phyloP scores from a whole-genome alignment of 2,329 filamentous ascomycete genomes.

The Fusarium gaditjirri region DNA sequence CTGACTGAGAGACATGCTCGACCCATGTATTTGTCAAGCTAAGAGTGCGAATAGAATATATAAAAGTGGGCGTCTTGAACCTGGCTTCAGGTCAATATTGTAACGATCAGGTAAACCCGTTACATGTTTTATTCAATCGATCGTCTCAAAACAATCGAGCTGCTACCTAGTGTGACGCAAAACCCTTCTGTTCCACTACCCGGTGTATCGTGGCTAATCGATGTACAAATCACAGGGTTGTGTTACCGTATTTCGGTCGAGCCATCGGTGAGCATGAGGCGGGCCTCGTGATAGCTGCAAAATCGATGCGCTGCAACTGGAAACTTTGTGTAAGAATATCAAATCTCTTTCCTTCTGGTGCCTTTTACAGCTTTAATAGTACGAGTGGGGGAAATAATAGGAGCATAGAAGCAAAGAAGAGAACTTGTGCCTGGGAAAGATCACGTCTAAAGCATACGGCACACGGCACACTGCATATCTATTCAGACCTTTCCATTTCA shows the following conservation, averaged over 20 bases:
- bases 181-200: slow-evolving; percentile 7
- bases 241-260: slow-evolving; percentile 33
- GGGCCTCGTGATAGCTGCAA: slow-evolving; percentile 1
- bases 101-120: background rate
- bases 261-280: slow-evolving; percentile 32
- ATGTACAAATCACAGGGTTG: slow-evolving; percentile 34
- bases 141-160: background rate
- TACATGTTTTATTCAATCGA: background rate
- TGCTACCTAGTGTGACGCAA: slow-evolving; percentile 8
- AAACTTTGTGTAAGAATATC: background rate
- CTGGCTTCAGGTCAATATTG: background rate
- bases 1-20: background rate
- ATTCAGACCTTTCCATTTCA: slow-evolving; percentile 44
- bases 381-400: background rate
- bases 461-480: background rate
- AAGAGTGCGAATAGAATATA: background rate
- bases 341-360: background rate
- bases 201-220: slow-evolving; percentile 17
- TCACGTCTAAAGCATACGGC: background rate
- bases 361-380: background rate
- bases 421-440: background rate
- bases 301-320: background rate
- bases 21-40: too few species aligned
- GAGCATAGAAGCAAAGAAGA: background rate
- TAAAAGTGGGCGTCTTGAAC: background rate